These are phyloP conservation scores for Aspergillus ellipticus DNA, from an alignment of 495 filamentous ascomycete genomes.

Conservation along the genomic window DNA sequence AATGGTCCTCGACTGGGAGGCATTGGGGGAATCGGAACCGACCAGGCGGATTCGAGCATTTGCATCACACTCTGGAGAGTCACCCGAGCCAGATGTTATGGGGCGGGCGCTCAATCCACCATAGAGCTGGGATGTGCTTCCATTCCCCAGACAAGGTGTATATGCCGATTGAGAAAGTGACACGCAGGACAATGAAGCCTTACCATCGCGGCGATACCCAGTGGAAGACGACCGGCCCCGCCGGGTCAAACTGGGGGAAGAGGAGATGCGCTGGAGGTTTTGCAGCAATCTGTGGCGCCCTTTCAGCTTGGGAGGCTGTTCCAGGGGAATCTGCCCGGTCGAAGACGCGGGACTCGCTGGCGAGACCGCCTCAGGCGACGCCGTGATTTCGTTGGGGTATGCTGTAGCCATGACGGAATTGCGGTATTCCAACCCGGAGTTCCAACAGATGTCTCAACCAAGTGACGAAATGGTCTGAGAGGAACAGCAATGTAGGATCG, in stretches of 20 bases:
- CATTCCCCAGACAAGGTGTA: conserved; percentile 48
- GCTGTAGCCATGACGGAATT: conserved; percentile 29
- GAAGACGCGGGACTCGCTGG: conserved; percentile 30
- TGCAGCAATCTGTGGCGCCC: conserved; percentile 72
- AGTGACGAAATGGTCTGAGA: background rate
- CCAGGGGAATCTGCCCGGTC: conserved; percentile 41
- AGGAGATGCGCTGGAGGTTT: conserved; percentile 82
- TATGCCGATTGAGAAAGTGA: conserved; percentile 65
- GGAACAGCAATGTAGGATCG: background rate
- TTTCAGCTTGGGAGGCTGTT: conserved; percentile 60
- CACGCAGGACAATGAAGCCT: conserved; percentile 81
- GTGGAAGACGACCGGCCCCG: conserved; percentile 55
- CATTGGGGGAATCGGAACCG: conserved; percentile 33
- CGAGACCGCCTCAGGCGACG: conserved; percentile 24
- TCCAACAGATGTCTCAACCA: background rate
- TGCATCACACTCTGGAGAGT: conserved; percentile 29
- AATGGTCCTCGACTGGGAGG: conserved; percentile 36
- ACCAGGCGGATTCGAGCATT: conserved; percentile 51
- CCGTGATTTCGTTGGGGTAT: conserved; percentile 22
- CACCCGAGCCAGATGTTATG: conserved; percentile 60
- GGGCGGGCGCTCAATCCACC: conserved; percentile 52
- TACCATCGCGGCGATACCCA: conserved; percentile 60
- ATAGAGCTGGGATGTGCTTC: conserved; percentile 59
- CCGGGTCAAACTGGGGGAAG: conserved; percentile 70
- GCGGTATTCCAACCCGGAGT: background rate